A percentile compares a stretch with the other conserved stretches of the same genome.
These are phyloP conservation scores for Alternaria triticimaculans DNA, from an alignment of 2,329 filamentous ascomycete genomes.

Conservation along the genomic window DNA sequence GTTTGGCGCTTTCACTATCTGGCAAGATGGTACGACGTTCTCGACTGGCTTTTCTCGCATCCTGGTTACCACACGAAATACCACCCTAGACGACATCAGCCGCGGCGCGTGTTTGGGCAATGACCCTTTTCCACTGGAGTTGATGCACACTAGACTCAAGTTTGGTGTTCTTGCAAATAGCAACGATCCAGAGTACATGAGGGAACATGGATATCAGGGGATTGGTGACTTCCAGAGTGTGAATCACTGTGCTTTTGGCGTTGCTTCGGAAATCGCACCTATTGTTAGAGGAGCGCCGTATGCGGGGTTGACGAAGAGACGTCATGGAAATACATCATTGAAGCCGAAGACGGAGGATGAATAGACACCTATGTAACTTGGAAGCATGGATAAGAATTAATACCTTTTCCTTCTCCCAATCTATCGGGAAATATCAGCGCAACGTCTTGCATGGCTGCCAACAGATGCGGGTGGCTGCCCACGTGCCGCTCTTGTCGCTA, in stretches of 20 bases:
- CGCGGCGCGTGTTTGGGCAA: conserved; percentile 50
- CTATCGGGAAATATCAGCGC: no score
- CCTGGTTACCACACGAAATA: conserved; percentile 45
- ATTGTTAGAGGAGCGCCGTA: conserved; percentile 32
- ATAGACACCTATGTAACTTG: not conserved
- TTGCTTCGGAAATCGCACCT: conserved; percentile 32
- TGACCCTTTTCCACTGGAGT: conserved; percentile 48
- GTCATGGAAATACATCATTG: not conserved
- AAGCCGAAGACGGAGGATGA: not conserved
- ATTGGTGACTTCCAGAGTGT: conserved; percentile 22
- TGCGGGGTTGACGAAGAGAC: conserved; percentile 20
- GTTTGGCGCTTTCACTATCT: conserved; percentile 38
- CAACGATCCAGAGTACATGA: conserved; percentile 30
- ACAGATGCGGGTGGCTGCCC: not conserved
- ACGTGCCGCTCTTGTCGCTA: not conserved
- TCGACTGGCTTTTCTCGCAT: conserved; percentile 45
- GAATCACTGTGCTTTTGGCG: conserved; percentile 42
- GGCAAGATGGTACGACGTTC: conserved; percentile 45
- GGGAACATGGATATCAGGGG: conserved; percentile 24
- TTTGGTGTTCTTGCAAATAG: conserved; percentile 48
- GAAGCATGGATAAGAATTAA: no score
- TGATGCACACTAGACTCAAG: conserved; percentile 45
- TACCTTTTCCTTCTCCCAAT: no score
- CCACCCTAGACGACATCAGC: conserved; percentile 47
- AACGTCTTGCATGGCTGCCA: not conserved